These are phyloP conservation scores for Salix exigua DNA, from an alignment of 345 rosid genomes.

Conservation along the genomic window DNA sequence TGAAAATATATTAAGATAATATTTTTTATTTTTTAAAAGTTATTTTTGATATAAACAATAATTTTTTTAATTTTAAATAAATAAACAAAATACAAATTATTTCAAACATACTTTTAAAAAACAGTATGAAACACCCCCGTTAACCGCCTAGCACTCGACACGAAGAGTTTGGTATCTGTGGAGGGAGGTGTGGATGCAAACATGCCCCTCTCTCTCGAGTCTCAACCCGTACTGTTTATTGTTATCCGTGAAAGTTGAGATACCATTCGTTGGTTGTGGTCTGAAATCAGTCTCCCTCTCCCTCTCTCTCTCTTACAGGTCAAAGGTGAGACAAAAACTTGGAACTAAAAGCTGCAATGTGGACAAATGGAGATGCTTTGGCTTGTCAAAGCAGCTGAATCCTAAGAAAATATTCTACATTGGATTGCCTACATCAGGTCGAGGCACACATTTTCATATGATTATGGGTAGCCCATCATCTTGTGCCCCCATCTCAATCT, in stretches of 20 bases:
- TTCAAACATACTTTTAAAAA: no score
- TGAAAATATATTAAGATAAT: no score
- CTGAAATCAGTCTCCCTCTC: neutral
- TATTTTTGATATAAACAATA: no score
- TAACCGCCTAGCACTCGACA: neutral
- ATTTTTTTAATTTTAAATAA: no score
- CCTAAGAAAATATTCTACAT: no score
- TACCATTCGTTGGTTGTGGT: neutral
- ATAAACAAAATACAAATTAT: no score
- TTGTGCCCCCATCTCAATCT: no score
- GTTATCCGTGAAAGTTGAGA: neutral
- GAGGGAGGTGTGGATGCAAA: neutral
- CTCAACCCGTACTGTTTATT: neutral
- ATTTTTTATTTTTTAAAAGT: no score
- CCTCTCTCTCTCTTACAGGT: neutral
- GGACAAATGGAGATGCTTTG: neutral
- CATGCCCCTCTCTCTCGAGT: neutral
- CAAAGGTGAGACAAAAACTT: neutral
- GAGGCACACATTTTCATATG: no score
- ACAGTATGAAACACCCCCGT: no score
- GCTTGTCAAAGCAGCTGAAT: neutral
- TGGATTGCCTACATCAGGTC: no score
- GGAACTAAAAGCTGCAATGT: neutral
- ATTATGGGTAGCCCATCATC: no score
- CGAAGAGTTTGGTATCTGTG: neutral